These are phyloP conservation scores for Trametes pubescens DNA, from an alignment of 1,284 basidiomycete genomes.

Conservation along the genomic window DNA sequence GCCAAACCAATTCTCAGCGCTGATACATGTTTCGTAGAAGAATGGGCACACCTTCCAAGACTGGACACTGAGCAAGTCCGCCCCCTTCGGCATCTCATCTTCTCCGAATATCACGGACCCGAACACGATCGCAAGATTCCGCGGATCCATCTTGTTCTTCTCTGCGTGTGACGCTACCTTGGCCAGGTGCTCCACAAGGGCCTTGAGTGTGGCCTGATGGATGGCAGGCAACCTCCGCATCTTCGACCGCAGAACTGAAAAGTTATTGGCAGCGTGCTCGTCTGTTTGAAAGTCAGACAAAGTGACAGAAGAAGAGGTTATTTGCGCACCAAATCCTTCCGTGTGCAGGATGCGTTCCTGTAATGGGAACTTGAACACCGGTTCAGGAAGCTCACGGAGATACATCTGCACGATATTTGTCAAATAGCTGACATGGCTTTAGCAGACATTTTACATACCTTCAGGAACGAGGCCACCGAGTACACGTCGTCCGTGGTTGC, in stretches of 20 bases:
- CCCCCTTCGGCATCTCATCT: slow-evolving; percentile 82
- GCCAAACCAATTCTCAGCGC: neutral
- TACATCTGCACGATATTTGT: slow-evolving; percentile 62
- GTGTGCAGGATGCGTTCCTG: slow-evolving; percentile 88
- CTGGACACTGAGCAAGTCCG: slow-evolving; percentile 77
- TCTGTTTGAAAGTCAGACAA: slow-evolving; percentile 48
- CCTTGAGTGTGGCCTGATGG: slow-evolving; percentile 89
- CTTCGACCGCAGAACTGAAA: slow-evolving; percentile 79
- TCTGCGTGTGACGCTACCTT: slow-evolving; percentile 74
- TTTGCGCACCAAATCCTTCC: slow-evolving; percentile 69
- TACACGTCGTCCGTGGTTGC: slow-evolving; percentile 84
- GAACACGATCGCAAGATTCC: slow-evolving; percentile 90
- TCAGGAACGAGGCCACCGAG: slow-evolving; percentile 90
- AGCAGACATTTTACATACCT: slow-evolving; percentile 56
- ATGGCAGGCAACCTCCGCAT: slow-evolving; percentile 86
- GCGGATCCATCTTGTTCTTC: slow-evolving; percentile 95
- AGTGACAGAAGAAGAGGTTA: too few species aligned
- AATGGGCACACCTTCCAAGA: slow-evolving; percentile 67
- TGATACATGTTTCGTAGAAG: neutral
- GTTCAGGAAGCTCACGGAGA: slow-evolving; percentile 91
- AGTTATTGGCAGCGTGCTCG: slow-evolving; percentile 76
- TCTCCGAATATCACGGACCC: slow-evolving; percentile 89
- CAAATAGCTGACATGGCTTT: neutral
- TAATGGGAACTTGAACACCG: slow-evolving; percentile 87
- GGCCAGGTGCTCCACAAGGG: slow-evolving; percentile 89